phyloP scores from a whole-genome alignment of 2,329 filamentous ascomycete species.

The Diaporthe citrichinensis region DNA sequence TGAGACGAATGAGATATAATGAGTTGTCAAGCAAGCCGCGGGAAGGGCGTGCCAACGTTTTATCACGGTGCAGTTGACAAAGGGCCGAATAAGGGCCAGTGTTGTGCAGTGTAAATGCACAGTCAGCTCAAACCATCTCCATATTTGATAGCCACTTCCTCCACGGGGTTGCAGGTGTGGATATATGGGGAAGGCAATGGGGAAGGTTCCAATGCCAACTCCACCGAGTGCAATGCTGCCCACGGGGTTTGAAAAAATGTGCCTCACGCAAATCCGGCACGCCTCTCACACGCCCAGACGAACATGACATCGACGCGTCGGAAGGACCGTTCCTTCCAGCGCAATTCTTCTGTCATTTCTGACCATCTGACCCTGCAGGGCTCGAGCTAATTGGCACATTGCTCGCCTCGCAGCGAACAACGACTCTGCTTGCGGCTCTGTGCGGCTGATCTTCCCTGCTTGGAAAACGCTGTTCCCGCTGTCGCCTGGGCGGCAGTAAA shows the following conservation, averaged over 20 bases:
- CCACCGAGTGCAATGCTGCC: conserved; percentile 3
- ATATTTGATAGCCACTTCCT: conserved; percentile 21
- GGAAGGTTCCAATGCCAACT: conserved; percentile 2
- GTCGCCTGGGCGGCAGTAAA: not conserved
- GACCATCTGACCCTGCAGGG: conserved; percentile 15
- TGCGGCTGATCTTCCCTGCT: conserved; percentile 8
- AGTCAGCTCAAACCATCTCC: conserved; percentile 13
- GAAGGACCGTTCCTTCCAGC: not conserved
- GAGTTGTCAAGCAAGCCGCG: not conserved
- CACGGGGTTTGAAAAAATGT: conserved; percentile 11
- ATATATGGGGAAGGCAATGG: conserved; percentile 25
- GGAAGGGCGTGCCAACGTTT: not conserved
- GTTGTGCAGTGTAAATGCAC: not conserved
- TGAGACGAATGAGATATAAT: not conserved
- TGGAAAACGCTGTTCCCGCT: not conserved
- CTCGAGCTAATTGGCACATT: not conserved
- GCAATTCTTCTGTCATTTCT: conserved; percentile 14
- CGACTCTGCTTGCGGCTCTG: conserved; percentile 29
- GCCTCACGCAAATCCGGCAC: not conserved
- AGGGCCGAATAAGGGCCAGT: conserved; percentile 14
- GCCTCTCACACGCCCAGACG: not conserved
- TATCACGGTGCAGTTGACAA: not conserved
- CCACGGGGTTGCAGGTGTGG: conserved; percentile 29
- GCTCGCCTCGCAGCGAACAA: not conserved
- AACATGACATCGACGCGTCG: conserved; percentile 18